These are phyloP conservation scores for Diplosphaera chodatii DNA, from an alignment of 139 green algal genomes.

Conservation along the genomic window DNA sequence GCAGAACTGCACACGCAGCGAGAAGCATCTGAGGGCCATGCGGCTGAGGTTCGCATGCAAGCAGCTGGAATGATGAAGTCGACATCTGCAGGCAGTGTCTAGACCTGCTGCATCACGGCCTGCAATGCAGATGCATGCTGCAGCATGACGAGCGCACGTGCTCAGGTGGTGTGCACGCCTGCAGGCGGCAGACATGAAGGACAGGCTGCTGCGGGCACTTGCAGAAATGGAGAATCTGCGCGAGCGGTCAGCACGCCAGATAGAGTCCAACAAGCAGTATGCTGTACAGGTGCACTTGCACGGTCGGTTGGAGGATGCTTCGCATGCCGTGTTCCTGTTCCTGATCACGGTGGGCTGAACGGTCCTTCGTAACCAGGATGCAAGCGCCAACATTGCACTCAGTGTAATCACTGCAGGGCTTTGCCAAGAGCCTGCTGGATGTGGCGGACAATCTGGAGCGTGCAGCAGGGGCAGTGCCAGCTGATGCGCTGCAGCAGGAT, in stretches of 20 bases:
- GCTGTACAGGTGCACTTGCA: conserved; percentile 61
- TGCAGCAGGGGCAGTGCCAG: conserved; percentile 57
- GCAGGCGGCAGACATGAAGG: conserved; percentile 60
- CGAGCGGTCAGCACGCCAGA: conserved; percentile 56
- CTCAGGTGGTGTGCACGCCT: no score
- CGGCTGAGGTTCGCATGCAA: background rate
- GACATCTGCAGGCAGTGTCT: no score
- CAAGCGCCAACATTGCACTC: no score
- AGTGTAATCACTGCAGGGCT: no score
- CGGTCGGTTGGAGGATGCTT: background rate
- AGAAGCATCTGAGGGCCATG: no score
- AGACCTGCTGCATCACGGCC: no score
- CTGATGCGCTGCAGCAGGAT: conserved; percentile 32
- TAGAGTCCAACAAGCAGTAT: conserved; percentile 71
- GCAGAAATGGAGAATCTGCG: conserved; percentile 94
- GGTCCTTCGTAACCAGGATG: no score
- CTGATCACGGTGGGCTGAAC: background rate
- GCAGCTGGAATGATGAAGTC: no score
- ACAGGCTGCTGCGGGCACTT: conserved; percentile 65
- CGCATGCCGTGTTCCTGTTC: background rate
- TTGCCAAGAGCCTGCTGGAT: conserved; percentile 84
- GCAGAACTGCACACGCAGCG: background rate
- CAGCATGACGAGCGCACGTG: no score
- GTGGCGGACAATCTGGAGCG: conserved; percentile 93
- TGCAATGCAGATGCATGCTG: no score